phyloP scores from a whole-genome alignment of 306 rosid species.

The Oemleria cerasiformis region DNA sequence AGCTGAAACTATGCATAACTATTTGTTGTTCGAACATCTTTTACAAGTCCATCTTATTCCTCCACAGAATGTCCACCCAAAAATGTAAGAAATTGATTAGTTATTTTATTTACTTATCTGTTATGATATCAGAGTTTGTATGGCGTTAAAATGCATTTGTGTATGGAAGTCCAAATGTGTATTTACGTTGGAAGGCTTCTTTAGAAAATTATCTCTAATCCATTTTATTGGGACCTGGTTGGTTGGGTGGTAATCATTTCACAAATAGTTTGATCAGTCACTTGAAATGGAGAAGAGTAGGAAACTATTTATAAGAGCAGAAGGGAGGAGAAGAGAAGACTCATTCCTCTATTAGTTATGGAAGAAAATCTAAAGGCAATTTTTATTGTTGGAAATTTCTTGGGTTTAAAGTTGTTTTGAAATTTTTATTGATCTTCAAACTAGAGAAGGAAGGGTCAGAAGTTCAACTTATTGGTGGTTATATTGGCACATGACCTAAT shows the following conservation, averaged over 20 bases:
- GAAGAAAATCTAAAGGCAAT: background rate
- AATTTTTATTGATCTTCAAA: background rate
- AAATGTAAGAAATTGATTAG: slow-evolving; percentile 49
- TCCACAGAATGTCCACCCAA: slow-evolving; percentile 67
- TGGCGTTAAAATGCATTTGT: background rate
- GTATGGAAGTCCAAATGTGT: background rate
- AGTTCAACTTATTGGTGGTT: background rate
- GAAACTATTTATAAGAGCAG: background rate
- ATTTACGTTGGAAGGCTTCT: background rate
- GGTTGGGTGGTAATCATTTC: background rate
- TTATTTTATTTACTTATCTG: background rate
- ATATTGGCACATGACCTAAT: background rate
- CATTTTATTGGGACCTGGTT: no score
- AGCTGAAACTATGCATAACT: slow-evolving; percentile 88
- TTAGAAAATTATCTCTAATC: background rate
- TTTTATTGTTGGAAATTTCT: background rate
- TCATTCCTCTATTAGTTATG: background rate
- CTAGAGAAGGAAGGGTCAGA: background rate
- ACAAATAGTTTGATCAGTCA: background rate
- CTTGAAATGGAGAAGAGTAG: background rate
- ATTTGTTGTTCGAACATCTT: slow-evolving; percentile 73
- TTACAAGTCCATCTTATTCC: slow-evolving; percentile 69
- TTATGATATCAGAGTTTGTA: background rate
- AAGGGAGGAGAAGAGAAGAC: background rate
- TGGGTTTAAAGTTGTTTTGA: background rate